Evolutionary conservation across 2,329 filamentous ascomycete species (phyloP), one percentile per base, ranked within the genome.

Genomic region (Didymella sp.): DNA sequence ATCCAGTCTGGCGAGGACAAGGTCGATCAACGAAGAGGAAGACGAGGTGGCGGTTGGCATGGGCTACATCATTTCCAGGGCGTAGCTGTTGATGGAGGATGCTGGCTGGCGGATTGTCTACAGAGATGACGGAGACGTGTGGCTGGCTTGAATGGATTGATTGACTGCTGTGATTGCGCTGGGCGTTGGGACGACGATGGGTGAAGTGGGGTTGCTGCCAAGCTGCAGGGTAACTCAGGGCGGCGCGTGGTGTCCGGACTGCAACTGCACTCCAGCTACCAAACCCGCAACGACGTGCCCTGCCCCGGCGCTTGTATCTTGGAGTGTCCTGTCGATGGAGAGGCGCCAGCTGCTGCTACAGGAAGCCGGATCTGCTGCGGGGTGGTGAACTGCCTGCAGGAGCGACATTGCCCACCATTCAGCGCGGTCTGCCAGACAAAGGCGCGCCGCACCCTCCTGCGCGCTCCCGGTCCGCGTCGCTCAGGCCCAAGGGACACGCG

Each of bases 341-440:
- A 72, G 54, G 69, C 61, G 49, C 67, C 69, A 63, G 67, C 63
- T 66, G 61, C 54, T 66, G 61, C 56, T 58, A 66, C 63, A 70
- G 64, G 67, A 74, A 69, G 70, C 62, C 63, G 72, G 64, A 68
- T 62, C 62, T 61, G 72, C 66, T 64, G 71, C 60, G 68, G 61
- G 69, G 70, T 66, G 70, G 72, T 61, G 64, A 62, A 56, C 60
- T 62, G 66, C 64, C 63, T 61, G 63, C 60, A 63, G 43, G 51
- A 51, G 45, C 53, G 38, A 59, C 42, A 58, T 62, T 64, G 65
- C 64, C 64, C 66, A 66, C 61, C 65, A 69, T 69, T 69, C 67
- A 64, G 66, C 61, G 62, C 57, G 58, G 63, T 46, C 55, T 62
- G 62, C 61, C 66, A 51, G 56, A 66, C 70, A 69, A 70, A 68